Percentiles rank a stretch among this genome's conserved stretches.
phyloP scores from a whole-genome alignment of 495 filamentous ascomycete species.

The Hamigera avellanea region DNA sequence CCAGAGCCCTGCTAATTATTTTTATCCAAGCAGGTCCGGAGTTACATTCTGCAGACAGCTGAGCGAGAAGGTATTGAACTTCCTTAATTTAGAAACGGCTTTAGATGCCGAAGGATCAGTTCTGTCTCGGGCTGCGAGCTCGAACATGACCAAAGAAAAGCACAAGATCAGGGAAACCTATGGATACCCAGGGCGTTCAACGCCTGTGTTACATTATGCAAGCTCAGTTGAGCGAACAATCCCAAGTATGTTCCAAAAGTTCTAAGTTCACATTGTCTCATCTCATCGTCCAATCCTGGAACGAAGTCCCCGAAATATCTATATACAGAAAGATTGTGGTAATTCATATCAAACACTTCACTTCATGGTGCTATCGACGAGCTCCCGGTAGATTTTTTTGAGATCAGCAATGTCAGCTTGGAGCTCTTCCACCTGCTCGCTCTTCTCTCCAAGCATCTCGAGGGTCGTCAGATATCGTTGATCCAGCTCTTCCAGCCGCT shows the following conservation, averaged over 20 bases:
- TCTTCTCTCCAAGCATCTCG: conserved; percentile 95
- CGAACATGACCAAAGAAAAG: conserved; percentile 3
- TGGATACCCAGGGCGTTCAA: conserved; percentile 1
- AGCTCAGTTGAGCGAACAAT: no score
- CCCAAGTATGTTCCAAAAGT: neutral
- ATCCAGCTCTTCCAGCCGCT: conserved; percentile 44
- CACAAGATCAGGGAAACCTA: conserved; percentile 5
- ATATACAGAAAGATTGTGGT: neutral
- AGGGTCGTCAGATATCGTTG: conserved; percentile 78
- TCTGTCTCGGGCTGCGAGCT: no score
- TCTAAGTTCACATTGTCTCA: neutral
- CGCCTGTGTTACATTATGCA: neutral
- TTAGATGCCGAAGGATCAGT: no score
- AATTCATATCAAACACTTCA: conserved; percentile 19
- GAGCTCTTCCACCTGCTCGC: conserved; percentile 84
- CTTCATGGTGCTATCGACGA: conserved; percentile 76
- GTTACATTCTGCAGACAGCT: conserved; percentile 68
- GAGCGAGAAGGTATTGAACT: conserved; percentile 80
- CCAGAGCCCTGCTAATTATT: neutral
- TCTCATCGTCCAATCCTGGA: neutral
- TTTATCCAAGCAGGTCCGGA: conserved; percentile 40
- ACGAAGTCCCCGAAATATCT: neutral
- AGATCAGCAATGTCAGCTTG: conserved; percentile 80
- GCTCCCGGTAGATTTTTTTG: conserved; percentile 88
- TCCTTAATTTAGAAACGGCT: conserved; percentile 7